Conservation (phyloP, 352 stramenopile species). For the Thalassiosira ordinaria region DNA sequence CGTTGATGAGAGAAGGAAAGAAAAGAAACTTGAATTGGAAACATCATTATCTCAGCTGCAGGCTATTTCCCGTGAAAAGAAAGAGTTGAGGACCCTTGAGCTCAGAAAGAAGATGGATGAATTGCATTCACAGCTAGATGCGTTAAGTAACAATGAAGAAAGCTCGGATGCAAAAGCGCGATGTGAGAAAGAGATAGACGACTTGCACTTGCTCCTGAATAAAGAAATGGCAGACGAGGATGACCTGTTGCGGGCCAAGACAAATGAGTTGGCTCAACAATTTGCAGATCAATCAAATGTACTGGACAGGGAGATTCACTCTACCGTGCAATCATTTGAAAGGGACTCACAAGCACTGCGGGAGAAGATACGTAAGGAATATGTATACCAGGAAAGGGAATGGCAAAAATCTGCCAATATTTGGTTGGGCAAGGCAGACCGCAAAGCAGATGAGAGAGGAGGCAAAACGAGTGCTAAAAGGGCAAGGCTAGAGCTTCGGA, state of each 20-base stretch:
- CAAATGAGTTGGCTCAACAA: slow-evolving; percentile 31
- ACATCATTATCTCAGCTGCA: slow-evolving; percentile 24
- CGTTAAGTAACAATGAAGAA: neutral
- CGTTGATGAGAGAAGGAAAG: slow-evolving; percentile 16
- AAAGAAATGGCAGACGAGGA: slow-evolving; percentile 42
- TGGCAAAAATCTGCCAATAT: slow-evolving; percentile 44
- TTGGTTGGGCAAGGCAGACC: slow-evolving; percentile 40
- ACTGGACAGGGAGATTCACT: slow-evolving; percentile 27
- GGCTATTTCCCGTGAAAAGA: slow-evolving; percentile 14
- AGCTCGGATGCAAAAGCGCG: slow-evolving; percentile 8
- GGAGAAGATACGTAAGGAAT: slow-evolving; percentile 24
- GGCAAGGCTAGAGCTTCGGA: slow-evolving; percentile 21
- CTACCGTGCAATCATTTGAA: slow-evolving; percentile 15
- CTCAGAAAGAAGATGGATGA: slow-evolving; percentile 49
- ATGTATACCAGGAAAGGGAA: slow-evolving; percentile 28
- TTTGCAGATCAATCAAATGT: slow-evolving; percentile 23
- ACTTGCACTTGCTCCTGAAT: slow-evolving; percentile 4
- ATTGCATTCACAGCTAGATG: slow-evolving; percentile 15
- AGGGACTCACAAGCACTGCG: slow-evolving; percentile 16
- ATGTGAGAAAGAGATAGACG: slow-evolving; percentile 21
- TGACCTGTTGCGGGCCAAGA: slow-evolving; percentile 3
- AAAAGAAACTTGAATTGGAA: slow-evolving; percentile 40
- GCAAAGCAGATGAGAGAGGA: slow-evolving; percentile 7
- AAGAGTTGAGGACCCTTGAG: slow-evolving; percentile 37
- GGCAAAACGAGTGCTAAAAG: slow-evolving; percentile 22